Percentiles rank a stretch among this genome's conserved stretches.
Conservation (phyloP, 2,329 filamentous ascomycete species). For the Septoria linicola region DNA sequence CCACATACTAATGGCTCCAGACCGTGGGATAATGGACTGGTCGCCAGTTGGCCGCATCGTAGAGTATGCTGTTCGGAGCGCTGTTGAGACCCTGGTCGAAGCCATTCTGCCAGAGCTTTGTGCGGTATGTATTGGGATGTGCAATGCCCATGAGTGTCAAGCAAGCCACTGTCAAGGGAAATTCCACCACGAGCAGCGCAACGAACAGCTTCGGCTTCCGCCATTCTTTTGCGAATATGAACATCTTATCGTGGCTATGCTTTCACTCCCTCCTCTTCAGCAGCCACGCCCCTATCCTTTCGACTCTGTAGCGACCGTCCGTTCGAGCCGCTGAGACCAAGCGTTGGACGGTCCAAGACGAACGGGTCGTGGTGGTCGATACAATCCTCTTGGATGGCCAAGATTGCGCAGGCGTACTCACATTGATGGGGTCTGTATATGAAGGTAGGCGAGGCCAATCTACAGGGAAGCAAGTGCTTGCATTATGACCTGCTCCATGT, state of each 20-base stretch:
- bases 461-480: not conserved
- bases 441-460: not conserved
- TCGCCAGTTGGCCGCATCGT: constrained; percentile 70
- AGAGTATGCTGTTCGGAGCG: constrained; percentile 66
- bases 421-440: constrained; percentile 1
- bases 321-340: too few species aligned
- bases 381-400: not conserved
- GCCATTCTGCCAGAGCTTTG: constrained; percentile 71
- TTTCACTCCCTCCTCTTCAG: not conserved
- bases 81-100: constrained; percentile 71
- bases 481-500: constrained; percentile 10
- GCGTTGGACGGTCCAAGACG: too few species aligned
- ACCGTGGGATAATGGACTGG: constrained; percentile 64
- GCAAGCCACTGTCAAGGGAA: constrained; percentile 62
- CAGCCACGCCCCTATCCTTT: not conserved
- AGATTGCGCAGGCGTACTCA: constrained; percentile 4
- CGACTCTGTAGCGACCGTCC: not conserved
- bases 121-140: constrained; percentile 70
- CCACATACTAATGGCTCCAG: constrained; percentile 71
- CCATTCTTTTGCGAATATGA: constrained; percentile 51
- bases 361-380: not conserved
- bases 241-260: not conserved
- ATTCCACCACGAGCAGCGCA: constrained; percentile 63
- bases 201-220: constrained; percentile 53
- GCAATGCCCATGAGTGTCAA: constrained; percentile 72